A percentile compares a stretch with the other conserved stretches of the same genome.
Conservation (phyloP, 1,284 basidiomycete species). For the Moesziomyces antarcticus region DNA sequence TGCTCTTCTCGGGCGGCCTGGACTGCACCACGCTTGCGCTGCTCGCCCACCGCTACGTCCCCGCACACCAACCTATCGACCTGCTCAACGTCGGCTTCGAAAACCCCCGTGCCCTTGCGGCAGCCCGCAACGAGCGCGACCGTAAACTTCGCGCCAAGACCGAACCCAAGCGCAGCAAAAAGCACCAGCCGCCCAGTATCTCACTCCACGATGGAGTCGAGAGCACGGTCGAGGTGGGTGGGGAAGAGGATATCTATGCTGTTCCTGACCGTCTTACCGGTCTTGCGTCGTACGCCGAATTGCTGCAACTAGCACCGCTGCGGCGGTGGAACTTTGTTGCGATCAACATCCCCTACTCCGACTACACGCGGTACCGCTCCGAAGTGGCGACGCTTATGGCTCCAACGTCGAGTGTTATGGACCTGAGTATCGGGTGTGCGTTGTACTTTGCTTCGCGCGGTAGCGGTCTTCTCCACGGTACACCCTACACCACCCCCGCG, state of each 20-base stretch:
- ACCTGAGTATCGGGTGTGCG: slow-evolving; percentile 86
- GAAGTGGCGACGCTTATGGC: slow-evolving; percentile 43
- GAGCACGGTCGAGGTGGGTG: slow-evolving; percentile 8
- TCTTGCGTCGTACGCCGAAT: slow-evolving; percentile 79
- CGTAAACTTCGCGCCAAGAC: slow-evolving; percentile 18
- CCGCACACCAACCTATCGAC: slow-evolving; percentile 81
- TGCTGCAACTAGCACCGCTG: slow-evolving; percentile 77
- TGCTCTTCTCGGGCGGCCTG: slow-evolving; percentile 95
- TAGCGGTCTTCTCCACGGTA: background rate
- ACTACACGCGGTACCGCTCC: slow-evolving; percentile 67
- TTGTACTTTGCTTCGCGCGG: slow-evolving; percentile 92
- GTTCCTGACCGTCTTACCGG: slow-evolving; percentile 92
- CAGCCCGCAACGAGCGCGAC: slow-evolving; percentile 49
- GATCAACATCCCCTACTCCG: slow-evolving; percentile 83
- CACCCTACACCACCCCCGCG: slow-evolving; percentile 77
- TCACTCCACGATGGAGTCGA: slow-evolving; percentile 10
- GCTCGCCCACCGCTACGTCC: slow-evolving; percentile 73
- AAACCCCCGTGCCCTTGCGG: slow-evolving; percentile 78
- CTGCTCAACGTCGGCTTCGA: slow-evolving; percentile 96
- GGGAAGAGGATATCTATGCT: slow-evolving; percentile 67
- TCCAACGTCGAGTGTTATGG: slow-evolving; percentile 57
- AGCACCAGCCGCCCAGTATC: background rate
- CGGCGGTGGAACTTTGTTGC: slow-evolving; percentile 92
- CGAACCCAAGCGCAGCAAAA: background rate
- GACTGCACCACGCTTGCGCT: slow-evolving; percentile 88